Evolutionary conservation across 208 protist genomes (phyloP), one percentile per base, ranked within the genome.

Genomic region (Blechomonas ayalai): DNA sequence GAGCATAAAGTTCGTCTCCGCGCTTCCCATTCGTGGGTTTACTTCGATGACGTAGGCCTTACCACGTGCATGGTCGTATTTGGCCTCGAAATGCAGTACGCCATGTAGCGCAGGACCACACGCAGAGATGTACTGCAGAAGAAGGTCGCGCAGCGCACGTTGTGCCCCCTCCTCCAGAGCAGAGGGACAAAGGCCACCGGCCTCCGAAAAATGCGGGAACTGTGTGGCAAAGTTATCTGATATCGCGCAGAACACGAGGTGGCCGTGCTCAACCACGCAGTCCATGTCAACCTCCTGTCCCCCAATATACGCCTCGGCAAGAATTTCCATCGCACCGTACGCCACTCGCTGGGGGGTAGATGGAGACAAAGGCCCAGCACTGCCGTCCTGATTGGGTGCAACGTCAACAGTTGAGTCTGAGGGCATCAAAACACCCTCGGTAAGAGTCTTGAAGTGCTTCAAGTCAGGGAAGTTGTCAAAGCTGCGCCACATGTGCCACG

Each of bases 231-330:
- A 81, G 59, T 92, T 92, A 56, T 92, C 82, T 1, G 76, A 83
- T 22, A 92, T 87, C 27, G 62, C 10, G 42, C 63, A 75, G 33
- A 86, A 92, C 2, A 64, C 35, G 22, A 89, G 39, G 0, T 54
- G 36, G 4, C 79, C 79, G 33, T 70, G 48, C 51, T 92, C 71
- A 5, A 92, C 58, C 18, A 71, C 56, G 43, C 71, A 82, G 55
- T 92, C 79, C 27, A 92, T 57, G 57, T 92, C 82, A 6, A 92
- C 73, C 62, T 92, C 82, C 18, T 84, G 59, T 0, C 82, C 82
- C n/a, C 29, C 45, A 37, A 92, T 75, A 58, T 63, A 92, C 63
- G 88, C 82, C 58, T 92, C 78, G 15, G 72, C 53, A 5, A 90
- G 51, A 10, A 90, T 61, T 0, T 55, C 45, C 32, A 79, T 35